Evolutionary conservation across 306 rosid species (phyloP).

Genomic region (Hippophae rhamnoides): DNA sequence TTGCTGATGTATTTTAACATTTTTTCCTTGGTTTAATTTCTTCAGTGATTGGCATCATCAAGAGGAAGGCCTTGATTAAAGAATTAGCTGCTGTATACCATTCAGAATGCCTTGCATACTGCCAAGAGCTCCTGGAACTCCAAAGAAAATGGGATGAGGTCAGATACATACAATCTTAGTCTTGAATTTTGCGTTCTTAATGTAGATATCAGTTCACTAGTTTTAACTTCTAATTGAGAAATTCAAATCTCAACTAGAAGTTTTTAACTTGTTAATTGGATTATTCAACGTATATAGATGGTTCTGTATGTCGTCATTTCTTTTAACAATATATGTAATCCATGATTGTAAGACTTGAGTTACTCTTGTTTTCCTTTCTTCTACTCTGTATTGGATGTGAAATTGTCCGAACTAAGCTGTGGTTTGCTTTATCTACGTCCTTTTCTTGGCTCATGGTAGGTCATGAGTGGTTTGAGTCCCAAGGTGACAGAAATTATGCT

Average conservation of each 20-base stretch:
- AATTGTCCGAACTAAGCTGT: too few relatives aligned
- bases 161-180: conserved; percentile 6
- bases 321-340: too few relatives aligned
- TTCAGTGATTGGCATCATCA: conserved; percentile 86
- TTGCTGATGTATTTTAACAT: neutral
- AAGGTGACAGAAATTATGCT: too few relatives aligned
- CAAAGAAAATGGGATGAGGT: conserved; percentile 88
- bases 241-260: neutral
- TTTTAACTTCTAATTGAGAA: neutral
- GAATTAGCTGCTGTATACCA: conserved; percentile 78
- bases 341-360: too few relatives aligned
- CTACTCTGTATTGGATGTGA: too few relatives aligned
- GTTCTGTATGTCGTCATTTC: neutral
- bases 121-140: conserved; percentile 90
- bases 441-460: too few relatives aligned
- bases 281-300: neutral
- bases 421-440: too few relatives aligned
- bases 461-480: too few relatives aligned
- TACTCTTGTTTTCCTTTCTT: too few relatives aligned
- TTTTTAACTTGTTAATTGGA: neutral
- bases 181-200: neutral
- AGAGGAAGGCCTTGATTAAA: conserved; percentile 77
- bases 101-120: conserved; percentile 75
- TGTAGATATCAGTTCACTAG: neutral
- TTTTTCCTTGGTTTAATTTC: neutral